Conservation (phyloP, 2,329 filamentous ascomycete species). For the Trichoderma atrobrunneum region DNA sequence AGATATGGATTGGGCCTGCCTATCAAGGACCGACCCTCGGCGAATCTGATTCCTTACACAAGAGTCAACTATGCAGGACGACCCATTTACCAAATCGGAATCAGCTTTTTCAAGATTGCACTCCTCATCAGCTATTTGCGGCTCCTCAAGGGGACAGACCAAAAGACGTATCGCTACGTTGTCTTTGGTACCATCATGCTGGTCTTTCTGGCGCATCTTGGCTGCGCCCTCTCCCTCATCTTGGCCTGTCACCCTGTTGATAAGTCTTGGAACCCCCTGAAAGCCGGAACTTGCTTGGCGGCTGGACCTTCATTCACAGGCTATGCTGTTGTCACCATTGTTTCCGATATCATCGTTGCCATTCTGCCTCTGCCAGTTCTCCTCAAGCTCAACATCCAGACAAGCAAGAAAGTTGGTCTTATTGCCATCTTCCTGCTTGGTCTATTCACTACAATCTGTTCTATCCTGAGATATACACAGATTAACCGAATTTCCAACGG, state of each 20-base stretch:
- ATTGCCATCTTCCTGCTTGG: conserved; percentile 52
- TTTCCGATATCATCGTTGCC: conserved; percentile 50
- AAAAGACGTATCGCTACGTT: conserved; percentile 41
- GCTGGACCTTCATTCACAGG: conserved; percentile 49
- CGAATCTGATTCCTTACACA: conserved; percentile 44
- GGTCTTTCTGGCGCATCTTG: conserved; percentile 47
- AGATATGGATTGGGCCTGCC: conserved; percentile 53
- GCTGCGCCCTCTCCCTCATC: conserved; percentile 47
- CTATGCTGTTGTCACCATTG: conserved; percentile 50
- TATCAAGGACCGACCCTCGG: conserved; percentile 41
- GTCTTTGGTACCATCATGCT: conserved; percentile 45
- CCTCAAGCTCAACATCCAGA: conserved; percentile 46
- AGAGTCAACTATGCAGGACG: conserved; percentile 52
- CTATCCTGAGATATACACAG: conserved; percentile 50
- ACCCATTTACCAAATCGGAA: conserved; percentile 53
- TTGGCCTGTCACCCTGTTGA: conserved; percentile 48
- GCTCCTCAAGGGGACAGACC: conserved; percentile 48
- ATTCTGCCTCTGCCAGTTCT: conserved; percentile 51
- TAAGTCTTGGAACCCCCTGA: conserved; percentile 45
- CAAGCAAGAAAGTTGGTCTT: conserved; percentile 48
- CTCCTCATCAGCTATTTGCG: conserved; percentile 52
- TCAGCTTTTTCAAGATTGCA: conserved; percentile 56
- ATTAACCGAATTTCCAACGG: conserved; percentile 49
- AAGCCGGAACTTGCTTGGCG: conserved; percentile 43
- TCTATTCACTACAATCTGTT: conserved; percentile 54